These are phyloP conservation scores for Yamadazyma triangularis DNA, from an alignment of 1,139 yeast genomes.

Conservation along the genomic window DNA sequence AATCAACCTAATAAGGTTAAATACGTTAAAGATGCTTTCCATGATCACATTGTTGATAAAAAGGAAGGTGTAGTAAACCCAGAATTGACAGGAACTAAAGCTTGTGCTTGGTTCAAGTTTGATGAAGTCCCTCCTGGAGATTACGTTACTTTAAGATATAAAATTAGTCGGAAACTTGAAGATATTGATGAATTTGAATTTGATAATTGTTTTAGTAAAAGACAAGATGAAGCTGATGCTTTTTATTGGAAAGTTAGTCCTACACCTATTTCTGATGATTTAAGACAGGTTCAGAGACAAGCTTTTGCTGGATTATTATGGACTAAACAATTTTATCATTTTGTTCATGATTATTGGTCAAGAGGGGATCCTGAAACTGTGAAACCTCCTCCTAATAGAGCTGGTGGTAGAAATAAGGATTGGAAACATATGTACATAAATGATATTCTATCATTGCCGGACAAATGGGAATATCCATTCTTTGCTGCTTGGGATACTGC, in stretches of 20 bases:
- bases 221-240: constrained; percentile 90
- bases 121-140: constrained; percentile 84
- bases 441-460: constrained; percentile 87
- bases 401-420: constrained; percentile 77
- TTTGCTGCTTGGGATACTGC: constrained; percentile 99
- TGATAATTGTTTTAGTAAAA: constrained; percentile 66
- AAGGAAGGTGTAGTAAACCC: constrained; percentile 65
- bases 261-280: constrained; percentile 75
- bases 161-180: constrained; percentile 45
- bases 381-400: constrained; percentile 76
- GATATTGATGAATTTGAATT: constrained; percentile 76
- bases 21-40: constrained; percentile 88
- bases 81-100: constrained; percentile 56
- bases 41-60: constrained; percentile 69
- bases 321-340: constrained; percentile 92
- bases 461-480: constrained; percentile 96
- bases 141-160: constrained; percentile 83
- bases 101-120: constrained; percentile 74
- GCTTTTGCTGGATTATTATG: constrained; percentile 93
- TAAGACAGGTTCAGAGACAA: constrained; percentile 86
- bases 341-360: constrained; percentile 85
- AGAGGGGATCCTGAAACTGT: constrained; percentile 79
- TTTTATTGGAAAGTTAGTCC: constrained; percentile 92
- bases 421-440: constrained; percentile 92
- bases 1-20: constrained; percentile 50